Base-by-base conservation (phyloP, 371 early-diverging fungal species). In the Mortierella sp. region DNA sequence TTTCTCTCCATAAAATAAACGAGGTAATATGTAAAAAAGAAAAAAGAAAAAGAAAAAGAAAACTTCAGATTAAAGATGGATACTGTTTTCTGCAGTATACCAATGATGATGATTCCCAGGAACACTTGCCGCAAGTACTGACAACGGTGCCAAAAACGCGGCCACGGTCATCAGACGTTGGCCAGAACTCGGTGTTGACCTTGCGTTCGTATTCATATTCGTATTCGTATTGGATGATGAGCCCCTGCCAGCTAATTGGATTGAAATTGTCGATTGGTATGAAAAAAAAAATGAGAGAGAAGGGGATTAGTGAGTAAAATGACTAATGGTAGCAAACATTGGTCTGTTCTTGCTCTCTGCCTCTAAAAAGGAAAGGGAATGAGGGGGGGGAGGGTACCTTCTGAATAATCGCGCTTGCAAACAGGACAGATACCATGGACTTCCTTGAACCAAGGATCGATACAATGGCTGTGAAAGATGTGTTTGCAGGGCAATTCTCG, bases 381-480 rank as follows among this genome's bases (percentile, higher is more conserved):
- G 46, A 46, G 46, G 9, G 46, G 46, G 46, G 46, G 16, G 46
- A n/a, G n/a, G n/a, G n/a, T 62, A 79, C 79, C 79, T 79, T 72
- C 70, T 19, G 79, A 79, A 28, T 72, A 81, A 21, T 82, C 75
- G 29, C 76, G 44, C 73, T 85, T 87, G 74, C 92, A 91, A 30
- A 90, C 72, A 21, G 92, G 92, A 59, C 92, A 91, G 16, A 82
- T 70, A 9, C 82, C 77, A 18, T 82, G 74, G 14, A 75, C 74
- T 47, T 81, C 77, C n/a, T 72, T 80, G 37, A 91, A 82, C 92
- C 92, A 93, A 4, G 85, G 85, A 48, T 93, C 93, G 46, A 93
- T 85, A 72, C 94, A 94, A 1, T 81, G 74, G 21, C 68, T 62
- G 69, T 94, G 94, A 83, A 92, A 94, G 59, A 77, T 83, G 70